Percentiles rank a stretch among this genome's conserved stretches.
Evolutionary conservation across 2,329 filamentous ascomycete genomes (phyloP).

Genomic region (Botryosphaeria dothidea): DNA sequence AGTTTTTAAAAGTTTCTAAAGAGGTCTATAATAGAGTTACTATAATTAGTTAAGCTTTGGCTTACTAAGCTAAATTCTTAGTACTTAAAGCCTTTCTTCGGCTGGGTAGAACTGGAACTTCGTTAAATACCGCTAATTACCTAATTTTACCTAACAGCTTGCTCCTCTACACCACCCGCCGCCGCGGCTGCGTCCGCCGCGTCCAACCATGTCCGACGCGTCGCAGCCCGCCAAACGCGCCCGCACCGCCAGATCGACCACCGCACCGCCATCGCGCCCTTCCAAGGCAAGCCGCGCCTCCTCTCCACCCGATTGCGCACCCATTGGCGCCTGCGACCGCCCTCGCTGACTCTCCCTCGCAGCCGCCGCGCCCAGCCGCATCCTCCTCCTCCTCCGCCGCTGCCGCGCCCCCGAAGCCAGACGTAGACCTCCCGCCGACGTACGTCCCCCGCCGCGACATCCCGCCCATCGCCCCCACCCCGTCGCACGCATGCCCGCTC

Average conservation of each 20-base stretch:
- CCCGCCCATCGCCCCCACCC: slow-evolving; percentile 9
- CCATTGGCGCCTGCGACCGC: neutral
- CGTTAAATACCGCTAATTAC: neutral
- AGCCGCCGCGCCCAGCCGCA: neutral
- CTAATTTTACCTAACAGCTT: neutral
- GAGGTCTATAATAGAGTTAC: too few relatives aligned
- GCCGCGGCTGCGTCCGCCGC: neutral
- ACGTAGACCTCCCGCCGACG: neutral
- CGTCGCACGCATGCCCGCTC: neutral
- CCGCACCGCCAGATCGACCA: neutral
- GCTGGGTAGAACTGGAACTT: too few relatives aligned
- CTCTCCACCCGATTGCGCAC: too few relatives aligned
- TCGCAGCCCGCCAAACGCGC: slow-evolving; percentile 11
- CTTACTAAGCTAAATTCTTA: too few relatives aligned
- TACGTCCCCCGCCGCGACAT: neutral
- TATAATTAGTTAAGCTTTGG: too few relatives aligned
- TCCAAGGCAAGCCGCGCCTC: neutral
- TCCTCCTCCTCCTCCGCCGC: neutral
- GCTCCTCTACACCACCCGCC: neutral
- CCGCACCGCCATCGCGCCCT: neutral
- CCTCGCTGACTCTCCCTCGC: neutral
- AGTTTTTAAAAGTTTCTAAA: too few relatives aligned
- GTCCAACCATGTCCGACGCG: neutral
- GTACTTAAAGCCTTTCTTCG: too few relatives aligned
- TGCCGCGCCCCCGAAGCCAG: neutral